These are phyloP conservation scores for Fusarium euwallaceae DNA, from an alignment of 2,329 filamentous ascomycete species.

Conservation along the genomic window DNA sequence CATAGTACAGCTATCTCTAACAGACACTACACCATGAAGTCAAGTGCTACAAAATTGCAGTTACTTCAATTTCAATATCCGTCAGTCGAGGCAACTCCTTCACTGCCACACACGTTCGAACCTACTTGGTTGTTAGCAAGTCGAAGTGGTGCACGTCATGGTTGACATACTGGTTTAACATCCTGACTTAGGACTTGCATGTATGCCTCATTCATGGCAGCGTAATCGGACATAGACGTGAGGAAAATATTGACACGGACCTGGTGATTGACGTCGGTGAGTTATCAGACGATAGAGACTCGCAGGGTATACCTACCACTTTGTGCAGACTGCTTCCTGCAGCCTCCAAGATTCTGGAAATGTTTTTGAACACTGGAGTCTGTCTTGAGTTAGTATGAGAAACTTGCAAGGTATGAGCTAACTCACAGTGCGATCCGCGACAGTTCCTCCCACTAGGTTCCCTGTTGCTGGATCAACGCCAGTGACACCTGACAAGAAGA, in stretches of 20 bases:
- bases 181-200: not conserved
- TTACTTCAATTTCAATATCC: not conserved
- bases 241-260: not conserved
- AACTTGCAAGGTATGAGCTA: not conserved
- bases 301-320: not conserved
- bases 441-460: not conserved
- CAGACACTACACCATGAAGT: not conserved
- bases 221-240: not conserved
- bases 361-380: not conserved
- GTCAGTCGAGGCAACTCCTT: not conserved
- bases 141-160: not conserved
- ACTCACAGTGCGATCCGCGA: not conserved
- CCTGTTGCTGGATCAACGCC: not conserved
- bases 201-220: not conserved
- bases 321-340: not conserved
- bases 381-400: not conserved
- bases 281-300: not conserved
- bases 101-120: not conserved
- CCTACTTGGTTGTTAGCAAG: not conserved
- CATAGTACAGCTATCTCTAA: no score
- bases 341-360: not conserved
- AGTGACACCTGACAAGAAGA: not conserved
- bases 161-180: not conserved
- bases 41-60: not conserved
- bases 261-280: not conserved